Evolutionary conservation across 2,329 filamentous ascomycete genomes (phyloP).

Genomic region (Penicillium polonicum): DNA sequence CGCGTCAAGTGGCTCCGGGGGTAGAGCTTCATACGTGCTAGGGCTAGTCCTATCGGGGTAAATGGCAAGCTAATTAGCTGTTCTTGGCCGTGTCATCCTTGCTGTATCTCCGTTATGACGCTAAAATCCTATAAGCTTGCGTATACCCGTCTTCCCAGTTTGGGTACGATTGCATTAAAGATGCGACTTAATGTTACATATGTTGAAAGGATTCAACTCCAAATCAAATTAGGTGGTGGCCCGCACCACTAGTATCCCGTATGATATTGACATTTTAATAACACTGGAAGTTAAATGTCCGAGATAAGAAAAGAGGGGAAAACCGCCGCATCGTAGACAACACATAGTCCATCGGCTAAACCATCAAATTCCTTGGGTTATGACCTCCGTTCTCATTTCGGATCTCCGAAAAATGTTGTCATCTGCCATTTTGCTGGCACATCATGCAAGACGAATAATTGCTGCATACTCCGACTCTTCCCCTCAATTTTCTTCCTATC

Average conservation of each 20-base stretch:
- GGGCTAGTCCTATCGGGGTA: not conserved
- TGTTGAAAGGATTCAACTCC: not conserved
- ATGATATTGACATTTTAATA: not conserved
- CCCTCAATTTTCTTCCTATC: not conserved
- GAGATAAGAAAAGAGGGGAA: conserved; percentile 6
- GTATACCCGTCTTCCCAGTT: not conserved
- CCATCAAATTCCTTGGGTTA: not conserved
- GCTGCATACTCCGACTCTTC: not conserved
- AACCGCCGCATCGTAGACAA: not conserved
- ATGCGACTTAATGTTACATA: conserved; percentile 4
- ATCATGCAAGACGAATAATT: not conserved
- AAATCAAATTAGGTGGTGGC: not conserved
- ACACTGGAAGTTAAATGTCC: not conserved
- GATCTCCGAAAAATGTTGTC: not conserved
- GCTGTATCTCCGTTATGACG: not conserved
- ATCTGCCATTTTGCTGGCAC: not conserved
- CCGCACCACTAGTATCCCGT: not conserved
- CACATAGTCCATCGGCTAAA: not conserved
- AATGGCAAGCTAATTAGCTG: not conserved
- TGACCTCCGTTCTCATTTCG: not conserved
- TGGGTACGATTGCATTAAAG: conserved; percentile 3
- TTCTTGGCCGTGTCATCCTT: not conserved
- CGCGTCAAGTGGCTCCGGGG: not conserved
- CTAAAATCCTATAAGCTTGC: not conserved
- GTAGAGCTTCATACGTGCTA: not conserved